Base-by-base conservation (phyloP, 306 rosid species). In the Prunus campanulata region DNA sequence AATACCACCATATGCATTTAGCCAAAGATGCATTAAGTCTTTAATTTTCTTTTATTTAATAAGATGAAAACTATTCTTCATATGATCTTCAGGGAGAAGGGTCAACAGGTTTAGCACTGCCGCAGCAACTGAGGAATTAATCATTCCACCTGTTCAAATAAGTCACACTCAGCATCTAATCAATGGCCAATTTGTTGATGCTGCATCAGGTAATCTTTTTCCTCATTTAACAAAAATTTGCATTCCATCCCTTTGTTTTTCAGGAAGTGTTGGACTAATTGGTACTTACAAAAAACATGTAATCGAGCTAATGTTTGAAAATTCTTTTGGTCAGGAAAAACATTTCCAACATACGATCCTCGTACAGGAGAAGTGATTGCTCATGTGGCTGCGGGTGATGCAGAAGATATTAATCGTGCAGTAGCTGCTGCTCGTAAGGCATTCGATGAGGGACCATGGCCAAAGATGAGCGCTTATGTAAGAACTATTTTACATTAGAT, bases 361-460 rank as follows among this genome's bases (percentile, higher is more conserved):
- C 93, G 98, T 25, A 85, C 95, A 1, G 97, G 87, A 54, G 97
- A 94, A 65, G 95, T 89, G 80, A 86, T 94, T 80, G 96, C 98
- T 75, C 85, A 82, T 73, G 95, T 94, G 63, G 95, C 97, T 12
- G 97, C 89, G 80, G 95, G 90, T 1, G 96, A 92, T 60, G 86
- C 80, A 10, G 96, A 94, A 78, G 97, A 94, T 77, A 80, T 94
- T 51, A 77, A 92, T 68, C 96, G 85, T 11, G 98, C 98, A 1
- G 97, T 94, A 22, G 70, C 88, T 24, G 97, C 97, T 50, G 98
- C 98, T n/a, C 93, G 98, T 19, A 89, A 86, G 89, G 98, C 98
- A 55, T 94, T 94, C 12, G 97, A 94, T 73, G 96, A 94, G 77
- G 98, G 98, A 29, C 97, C 97, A 27, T 94, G 98, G 98, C 98